These are phyloP conservation scores for Cutaneotrichosporon daszewskae DNA, from an alignment of 1,284 basidiomycete genomes.

Conservation along the genomic window DNA sequence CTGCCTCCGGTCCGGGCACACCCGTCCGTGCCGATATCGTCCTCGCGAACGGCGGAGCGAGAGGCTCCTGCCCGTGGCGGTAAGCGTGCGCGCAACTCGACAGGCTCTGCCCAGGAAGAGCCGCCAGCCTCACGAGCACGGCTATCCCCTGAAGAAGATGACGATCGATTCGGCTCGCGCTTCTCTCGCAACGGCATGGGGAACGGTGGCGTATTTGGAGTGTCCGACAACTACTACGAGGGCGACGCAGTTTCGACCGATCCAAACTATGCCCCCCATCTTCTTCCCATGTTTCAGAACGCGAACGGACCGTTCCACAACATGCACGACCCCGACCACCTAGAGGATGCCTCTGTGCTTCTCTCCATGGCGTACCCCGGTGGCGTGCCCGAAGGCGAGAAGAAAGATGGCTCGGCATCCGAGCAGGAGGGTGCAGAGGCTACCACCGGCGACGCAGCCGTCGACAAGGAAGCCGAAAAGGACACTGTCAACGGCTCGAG, in stretches of 20 bases:
- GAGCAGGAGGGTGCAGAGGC: slow-evolving; percentile 12
- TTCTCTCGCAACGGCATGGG: slow-evolving; percentile 35
- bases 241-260: slow-evolving; percentile 21
- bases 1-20: slow-evolving; percentile 30
- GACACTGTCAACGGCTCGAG: slow-evolving; percentile 10
- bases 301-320: slow-evolving; percentile 23
- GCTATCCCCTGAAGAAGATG: slow-evolving; percentile 22
- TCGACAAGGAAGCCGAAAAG: slow-evolving; percentile 5
- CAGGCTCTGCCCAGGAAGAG: slow-evolving; percentile 3
- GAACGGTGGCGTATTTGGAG: slow-evolving; percentile 33
- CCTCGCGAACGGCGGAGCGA: slow-evolving; percentile 35
- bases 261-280: slow-evolving; percentile 30
- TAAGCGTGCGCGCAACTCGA: slow-evolving; percentile 26
- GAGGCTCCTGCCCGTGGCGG: slow-evolving; percentile 24
- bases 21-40: slow-evolving; percentile 39
- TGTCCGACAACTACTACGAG: slow-evolving; percentile 22
- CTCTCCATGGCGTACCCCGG: slow-evolving; percentile 46
- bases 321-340: slow-evolving; percentile 37
- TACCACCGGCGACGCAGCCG: slow-evolving; percentile 6
- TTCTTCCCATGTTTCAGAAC: slow-evolving; percentile 40
- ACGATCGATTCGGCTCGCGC: slow-evolving; percentile 26
- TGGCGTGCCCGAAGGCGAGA: slow-evolving; percentile 22
- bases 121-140: slow-evolving; percentile 7
- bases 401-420: slow-evolving; percentile 13
- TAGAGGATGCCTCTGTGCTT: slow-evolving; percentile 46